phyloP scores from a whole-genome alignment of 345 rosid genomes.

The Angophora floribunda region DNA sequence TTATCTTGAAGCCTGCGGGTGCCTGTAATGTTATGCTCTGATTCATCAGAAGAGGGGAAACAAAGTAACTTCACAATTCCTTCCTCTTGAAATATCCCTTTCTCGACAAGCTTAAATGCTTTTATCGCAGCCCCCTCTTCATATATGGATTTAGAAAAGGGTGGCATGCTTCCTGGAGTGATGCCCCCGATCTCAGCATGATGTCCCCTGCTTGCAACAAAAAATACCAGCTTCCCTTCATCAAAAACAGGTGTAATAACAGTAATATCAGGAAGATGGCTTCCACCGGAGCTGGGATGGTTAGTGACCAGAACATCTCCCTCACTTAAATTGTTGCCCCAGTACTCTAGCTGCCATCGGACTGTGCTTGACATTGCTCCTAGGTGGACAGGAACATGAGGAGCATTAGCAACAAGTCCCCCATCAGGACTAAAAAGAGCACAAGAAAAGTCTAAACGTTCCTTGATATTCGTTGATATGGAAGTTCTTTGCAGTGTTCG shows the following conservation, averaged over 20 bases:
- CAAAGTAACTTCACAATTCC: slow-evolving; percentile 70
- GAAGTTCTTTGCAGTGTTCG: slow-evolving; percentile 94
- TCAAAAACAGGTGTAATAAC: slow-evolving; percentile 91
- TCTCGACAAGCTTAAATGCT: slow-evolving; percentile 88
- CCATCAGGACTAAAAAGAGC: slow-evolving; percentile 96
- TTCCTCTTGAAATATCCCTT: slow-evolving; percentile 81
- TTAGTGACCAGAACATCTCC: slow-evolving; percentile 93
- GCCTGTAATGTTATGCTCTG: slow-evolving; percentile 53
- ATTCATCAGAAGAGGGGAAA: slow-evolving; percentile 48
- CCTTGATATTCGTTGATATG: slow-evolving; percentile 93
- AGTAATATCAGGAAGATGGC: slow-evolving; percentile 97
- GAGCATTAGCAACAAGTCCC: slow-evolving; percentile 94
- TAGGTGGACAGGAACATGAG: slow-evolving; percentile 94
- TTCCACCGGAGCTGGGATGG: slow-evolving; percentile 97
- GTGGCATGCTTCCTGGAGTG: slow-evolving; percentile 99
- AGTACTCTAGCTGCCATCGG: slow-evolving; percentile 78
- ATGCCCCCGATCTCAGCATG: slow-evolving; percentile 99
- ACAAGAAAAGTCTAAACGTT: slow-evolving; percentile 91
- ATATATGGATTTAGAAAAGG: slow-evolving; percentile 90
- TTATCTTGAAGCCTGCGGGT: slow-evolving; percentile 86
- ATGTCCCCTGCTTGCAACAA: slow-evolving; percentile 97
- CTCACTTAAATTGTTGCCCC: slow-evolving; percentile 67
- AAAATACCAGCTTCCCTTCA: slow-evolving; percentile 68
- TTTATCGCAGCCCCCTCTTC: slow-evolving; percentile 98
- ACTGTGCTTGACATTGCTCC: slow-evolving; percentile 99